Evolutionary conservation across 1,284 basidiomycete genomes (phyloP), one percentile per base, ranked within the genome.

Genomic region (Rhodotorula sp.): DNA sequence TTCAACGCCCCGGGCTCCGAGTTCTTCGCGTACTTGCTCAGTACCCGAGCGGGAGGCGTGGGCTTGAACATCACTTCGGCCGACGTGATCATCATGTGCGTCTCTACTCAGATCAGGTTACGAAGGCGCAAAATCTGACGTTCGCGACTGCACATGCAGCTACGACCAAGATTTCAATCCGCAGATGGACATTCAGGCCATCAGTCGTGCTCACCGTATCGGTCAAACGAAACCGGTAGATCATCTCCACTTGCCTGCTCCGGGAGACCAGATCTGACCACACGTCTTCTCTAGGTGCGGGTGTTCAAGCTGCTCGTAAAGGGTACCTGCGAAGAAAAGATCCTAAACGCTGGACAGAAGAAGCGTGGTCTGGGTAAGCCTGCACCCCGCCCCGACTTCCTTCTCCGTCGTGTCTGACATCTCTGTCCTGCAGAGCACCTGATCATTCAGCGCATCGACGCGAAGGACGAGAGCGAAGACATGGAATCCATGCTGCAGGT

Each of bases 11-110:
- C 89, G 4, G 86, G 86, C 62, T 95, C 93, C 85, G 86, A 89
- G 83, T 67, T 78, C 64, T 78, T 78, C 45, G 75, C 77, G 56
- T 80, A 78, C 71, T 71, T 80, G 60, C 75, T 80, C 48, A 78
- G 78, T 17, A 82, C 81, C 5, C 46, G 57, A 58, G 79, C 79
- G 30, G 82, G 82, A 61, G 82, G 81, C 59, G 81, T 72, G 44
- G 76, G 80, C 15, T 79, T 80, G 73, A 84, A 83, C 67, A 78
- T 83, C 12, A 82, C 82, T 30, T 78, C 81, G 1, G 92, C 93
- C 48, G 91, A 95, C 77, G 93, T 91, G 2, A 94, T 97, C 58
- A 93, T 98, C 69, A 88, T 97, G 62, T 90, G 88, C 76, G 93
- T 78, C 90, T 26, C 2, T 5, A 4, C 6, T n/a, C 20, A 2